Evolutionary conservation across 768 basidiomycete genomes (phyloP), one percentile per base, ranked within the genome.

Genomic region (Hortiboletus campestris): DNA sequence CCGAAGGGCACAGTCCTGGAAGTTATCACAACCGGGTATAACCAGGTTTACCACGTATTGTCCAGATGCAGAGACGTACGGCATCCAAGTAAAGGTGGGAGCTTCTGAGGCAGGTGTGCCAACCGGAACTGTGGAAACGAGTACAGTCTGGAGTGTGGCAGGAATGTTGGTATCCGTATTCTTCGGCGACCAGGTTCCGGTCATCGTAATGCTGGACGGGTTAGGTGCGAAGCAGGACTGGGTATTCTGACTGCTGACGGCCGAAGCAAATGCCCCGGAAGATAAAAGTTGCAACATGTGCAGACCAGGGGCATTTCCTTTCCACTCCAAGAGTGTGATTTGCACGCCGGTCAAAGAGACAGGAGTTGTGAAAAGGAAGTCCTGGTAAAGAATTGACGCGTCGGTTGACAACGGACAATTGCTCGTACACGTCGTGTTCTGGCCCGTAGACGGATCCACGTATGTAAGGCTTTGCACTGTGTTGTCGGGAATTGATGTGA

Each of bases 251-350:
- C 66, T 66, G 48, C 73, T 67, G 51, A 90, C 72, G 2, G 92
- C 82, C 1, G 92, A 93, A 13, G 88, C 91, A 64, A 90, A 95
- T 16, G 94, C 89, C 56, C 96, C 97, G 17, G 91, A 87, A 3
- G 93, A 94, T 19, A 99, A 83, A 16, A 98, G 76, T 65, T 98
- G 93, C n/a, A 98, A 69, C 48, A 97, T 78, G 68, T 96, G 94
- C 34, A 99, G 74, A 41, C 95, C 97, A 4, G 91, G 82, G 9
- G 84, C 82, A 10, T 76, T 72, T 36, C 94, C 96, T 43, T 75
- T 80, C 80, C 88, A 96, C 45, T 78, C 74, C 9, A 86, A 84
- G 19, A 98, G 76, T 51, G 84, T 88, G 64, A 99, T 77, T 71
- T 95, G 88, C 58, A 97, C 84, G 47, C 97, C 97, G 7, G 94